Evolutionary conservation across 2,329 filamentous ascomycete genomes (phyloP).

Genomic region (Teratosphaeria destructans): DNA sequence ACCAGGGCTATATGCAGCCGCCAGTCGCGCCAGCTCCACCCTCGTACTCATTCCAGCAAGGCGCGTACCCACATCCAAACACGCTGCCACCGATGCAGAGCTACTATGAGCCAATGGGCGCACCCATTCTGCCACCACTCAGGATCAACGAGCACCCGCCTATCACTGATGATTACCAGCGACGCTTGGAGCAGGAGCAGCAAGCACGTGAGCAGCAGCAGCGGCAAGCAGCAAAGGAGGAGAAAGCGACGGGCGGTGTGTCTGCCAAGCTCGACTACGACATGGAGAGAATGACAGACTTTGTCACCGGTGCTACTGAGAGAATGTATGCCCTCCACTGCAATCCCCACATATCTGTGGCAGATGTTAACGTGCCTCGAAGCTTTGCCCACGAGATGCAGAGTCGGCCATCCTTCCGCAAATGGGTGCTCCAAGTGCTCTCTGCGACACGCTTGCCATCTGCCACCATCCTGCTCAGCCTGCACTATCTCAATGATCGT

Average conservation of each 20-base stretch:
- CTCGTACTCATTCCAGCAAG: conserved; percentile 22
- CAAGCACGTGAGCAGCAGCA: conserved; percentile 29
- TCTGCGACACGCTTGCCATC: conserved; percentile 82
- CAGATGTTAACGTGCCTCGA: conserved; percentile 54
- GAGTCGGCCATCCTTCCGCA: conserved; percentile 67
- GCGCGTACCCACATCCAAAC: conserved; percentile 18
- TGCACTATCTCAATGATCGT: conserved; percentile 79
- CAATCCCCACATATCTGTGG: conserved; percentile 42
- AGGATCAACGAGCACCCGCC: conserved; percentile 30
- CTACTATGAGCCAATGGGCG: conserved; percentile 36
- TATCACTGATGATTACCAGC: conserved; percentile 29
- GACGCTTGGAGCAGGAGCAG: conserved; percentile 29
- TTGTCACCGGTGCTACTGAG: conserved; percentile 81
- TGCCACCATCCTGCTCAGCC: conserved; percentile 79
- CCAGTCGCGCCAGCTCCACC: conserved; percentile 20
- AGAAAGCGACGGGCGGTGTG: conserved; percentile 69
- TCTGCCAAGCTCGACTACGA: conserved; percentile 93
- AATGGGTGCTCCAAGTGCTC: conserved; percentile 84
- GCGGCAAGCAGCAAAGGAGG: conserved; percentile 43
- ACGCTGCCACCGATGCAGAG: conserved; percentile 25
- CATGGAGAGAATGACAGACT: conserved; percentile 91
- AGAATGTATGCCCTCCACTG: conserved; percentile 54
- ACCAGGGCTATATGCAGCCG: conserved; percentile 37
- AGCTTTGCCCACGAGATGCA: conserved; percentile 52
- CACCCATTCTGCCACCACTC: conserved; percentile 38